Evolutionary conservation across 441 rosid genomes (phyloP).

Genomic region (Capsella rubella): DNA sequence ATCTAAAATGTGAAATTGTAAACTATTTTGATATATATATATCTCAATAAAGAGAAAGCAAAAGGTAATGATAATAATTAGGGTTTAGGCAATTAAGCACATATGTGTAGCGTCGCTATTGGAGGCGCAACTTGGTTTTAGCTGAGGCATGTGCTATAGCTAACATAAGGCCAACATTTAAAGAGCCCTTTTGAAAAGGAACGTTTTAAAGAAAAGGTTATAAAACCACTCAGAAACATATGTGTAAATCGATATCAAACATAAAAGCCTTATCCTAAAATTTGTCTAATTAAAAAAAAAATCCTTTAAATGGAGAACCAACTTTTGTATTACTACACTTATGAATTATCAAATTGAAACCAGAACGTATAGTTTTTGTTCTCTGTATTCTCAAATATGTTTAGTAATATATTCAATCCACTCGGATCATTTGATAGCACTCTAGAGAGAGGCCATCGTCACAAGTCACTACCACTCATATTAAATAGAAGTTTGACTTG

Average conservation of each 20-base stretch:
- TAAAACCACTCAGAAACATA: slow-evolving; percentile 24
- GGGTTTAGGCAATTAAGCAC: slow-evolving; percentile 26
- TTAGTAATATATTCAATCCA: slow-evolving; percentile 24
- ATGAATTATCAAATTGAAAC: too few relatives aligned
- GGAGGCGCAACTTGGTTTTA: slow-evolving; percentile 38
- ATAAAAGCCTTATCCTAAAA: background rate
- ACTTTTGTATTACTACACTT: background rate
- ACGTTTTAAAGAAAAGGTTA: background rate
- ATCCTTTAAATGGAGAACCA: background rate
- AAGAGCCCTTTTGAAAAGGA: slow-evolving; percentile 32
- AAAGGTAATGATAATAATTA: background rate
- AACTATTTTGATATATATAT: background rate
- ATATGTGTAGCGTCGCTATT: slow-evolving; percentile 33
- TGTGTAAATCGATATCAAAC: slow-evolving; percentile 11
- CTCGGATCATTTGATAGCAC: slow-evolving; percentile 8
- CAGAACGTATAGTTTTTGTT: too few relatives aligned
- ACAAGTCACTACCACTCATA: slow-evolving; percentile 33
- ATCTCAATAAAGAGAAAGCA: slow-evolving; percentile 20
- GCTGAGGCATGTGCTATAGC: slow-evolving; percentile 37
- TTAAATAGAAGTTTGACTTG: slow-evolving; percentile 34
- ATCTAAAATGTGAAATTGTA: background rate
- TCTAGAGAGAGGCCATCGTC: slow-evolving; percentile 20
- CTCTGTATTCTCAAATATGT: background rate
- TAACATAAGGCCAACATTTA: slow-evolving; percentile 44
- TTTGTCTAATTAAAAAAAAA: background rate